Evolutionary conservation across 148 eudicot species (phyloP).

Genomic region (Rhododendron ferrugineum): DNA sequence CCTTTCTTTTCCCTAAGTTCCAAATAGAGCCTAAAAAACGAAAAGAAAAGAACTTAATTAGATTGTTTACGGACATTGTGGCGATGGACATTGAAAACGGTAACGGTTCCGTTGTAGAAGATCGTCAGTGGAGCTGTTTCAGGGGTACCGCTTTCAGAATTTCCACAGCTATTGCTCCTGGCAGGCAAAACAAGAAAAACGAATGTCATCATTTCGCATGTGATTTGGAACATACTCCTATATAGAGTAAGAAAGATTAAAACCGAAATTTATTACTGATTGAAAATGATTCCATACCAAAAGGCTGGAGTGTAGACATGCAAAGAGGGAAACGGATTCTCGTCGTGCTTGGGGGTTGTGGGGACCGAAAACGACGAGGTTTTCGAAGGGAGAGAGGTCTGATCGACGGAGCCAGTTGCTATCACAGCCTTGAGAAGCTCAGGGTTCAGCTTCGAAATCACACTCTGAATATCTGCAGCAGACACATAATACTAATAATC

Average conservation of each 20-base stretch:
- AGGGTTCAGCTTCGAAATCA: conserved; percentile 60
- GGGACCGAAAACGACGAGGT: neutral
- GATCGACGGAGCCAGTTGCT: conserved; percentile 28
- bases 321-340: conserved; percentile 1
- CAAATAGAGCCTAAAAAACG: neutral
- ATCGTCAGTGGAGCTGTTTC: conserved; percentile 37
- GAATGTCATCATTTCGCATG: neutral
- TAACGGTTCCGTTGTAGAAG: conserved; percentile 53
- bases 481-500: no score
- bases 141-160: conserved; percentile 16
- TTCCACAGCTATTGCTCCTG: neutral
- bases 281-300: conserved; percentile 9
- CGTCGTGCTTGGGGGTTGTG: conserved; percentile 1
- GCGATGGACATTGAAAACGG: conserved; percentile 46
- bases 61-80: conserved; percentile 21
- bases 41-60: neutral
- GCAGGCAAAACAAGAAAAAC: neutral
- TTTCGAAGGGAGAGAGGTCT: neutral
- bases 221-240: neutral
- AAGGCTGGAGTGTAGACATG: conserved; percentile 18
- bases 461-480: conserved; percentile 29
- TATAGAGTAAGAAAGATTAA: no score
- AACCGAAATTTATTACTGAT: neutral
- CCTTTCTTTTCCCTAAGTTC: no score
- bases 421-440: conserved; percentile 53